Evolutionary conservation across 2,329 filamentous ascomycete genomes (phyloP).

Genomic region (Simplicillium aogashimaense): DNA sequence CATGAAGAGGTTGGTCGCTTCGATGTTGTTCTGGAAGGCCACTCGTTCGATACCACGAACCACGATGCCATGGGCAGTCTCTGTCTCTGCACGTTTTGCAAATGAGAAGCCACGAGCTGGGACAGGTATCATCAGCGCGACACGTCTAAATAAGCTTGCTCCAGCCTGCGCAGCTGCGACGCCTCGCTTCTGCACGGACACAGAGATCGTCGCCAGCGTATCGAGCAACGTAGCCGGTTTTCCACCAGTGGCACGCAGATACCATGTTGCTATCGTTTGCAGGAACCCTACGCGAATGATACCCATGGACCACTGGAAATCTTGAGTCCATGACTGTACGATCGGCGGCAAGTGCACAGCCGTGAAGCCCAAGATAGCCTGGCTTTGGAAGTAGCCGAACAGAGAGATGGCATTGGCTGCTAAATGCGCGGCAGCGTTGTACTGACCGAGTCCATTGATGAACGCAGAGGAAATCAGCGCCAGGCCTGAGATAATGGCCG

Average conservation of each 20-base stretch:
- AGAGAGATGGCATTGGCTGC: conserved; percentile 86
- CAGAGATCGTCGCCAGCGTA: conserved; percentile 49
- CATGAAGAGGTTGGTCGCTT: conserved; percentile 86
- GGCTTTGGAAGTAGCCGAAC: conserved; percentile 87
- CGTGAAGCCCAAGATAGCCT: conserved; percentile 81
- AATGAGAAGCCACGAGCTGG: too few relatives aligned
- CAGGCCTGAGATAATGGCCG: conserved; percentile 77
- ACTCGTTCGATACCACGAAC: conserved; percentile 82
- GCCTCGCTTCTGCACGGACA: too few relatives aligned
- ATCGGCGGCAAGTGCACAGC: conserved; percentile 75
- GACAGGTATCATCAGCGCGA: too few relatives aligned
- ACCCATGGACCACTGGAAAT: conserved; percentile 97
- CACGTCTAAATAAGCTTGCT: too few relatives aligned
- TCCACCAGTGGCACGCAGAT: conserved; percentile 85
- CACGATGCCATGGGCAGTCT: conserved; percentile 39
- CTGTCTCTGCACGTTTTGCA: too few relatives aligned
- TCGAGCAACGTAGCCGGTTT: conserved; percentile 72
- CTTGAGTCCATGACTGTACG: conserved; percentile 86
- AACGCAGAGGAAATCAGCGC: conserved; percentile 78
- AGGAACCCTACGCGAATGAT: conserved; percentile 79
- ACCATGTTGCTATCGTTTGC: conserved; percentile 87
- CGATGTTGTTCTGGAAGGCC: conserved; percentile 74
- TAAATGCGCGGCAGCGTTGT: conserved; percentile 88
- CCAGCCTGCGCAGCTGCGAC: too few relatives aligned
- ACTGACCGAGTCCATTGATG: conserved; percentile 81